These are phyloP conservation scores for Penicillium dipodomyicola DNA, from an alignment of 495 filamentous ascomycete species.

Conservation along the genomic window DNA sequence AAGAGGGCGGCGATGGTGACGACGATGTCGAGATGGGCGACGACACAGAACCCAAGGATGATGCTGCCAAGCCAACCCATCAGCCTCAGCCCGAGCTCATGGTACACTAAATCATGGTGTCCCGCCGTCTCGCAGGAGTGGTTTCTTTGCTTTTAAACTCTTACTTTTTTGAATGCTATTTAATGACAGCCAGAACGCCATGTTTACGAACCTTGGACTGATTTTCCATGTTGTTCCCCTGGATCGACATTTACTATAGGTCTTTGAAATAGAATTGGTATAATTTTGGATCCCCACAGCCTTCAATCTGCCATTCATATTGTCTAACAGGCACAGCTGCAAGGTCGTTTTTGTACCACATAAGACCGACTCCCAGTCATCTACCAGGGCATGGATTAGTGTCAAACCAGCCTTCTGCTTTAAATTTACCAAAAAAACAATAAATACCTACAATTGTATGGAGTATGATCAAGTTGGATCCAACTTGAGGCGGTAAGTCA, in stretches of 20 bases:
- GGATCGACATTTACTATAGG: conserved; percentile 21
- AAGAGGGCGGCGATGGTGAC: conserved; percentile 65
- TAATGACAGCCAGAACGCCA: conserved; percentile 32
- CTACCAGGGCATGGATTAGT: background rate
- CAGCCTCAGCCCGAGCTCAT: conserved; percentile 50
- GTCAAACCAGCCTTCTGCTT: background rate
- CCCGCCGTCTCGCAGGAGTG: background rate
- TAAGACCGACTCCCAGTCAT: no score
- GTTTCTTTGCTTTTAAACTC: background rate
- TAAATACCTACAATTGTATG: background rate
- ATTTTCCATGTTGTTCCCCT: conserved; percentile 15
- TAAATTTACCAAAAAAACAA: background rate
- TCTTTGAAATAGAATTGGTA: conserved; percentile 34
- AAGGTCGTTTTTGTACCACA: background rate
- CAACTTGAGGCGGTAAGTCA: background rate
- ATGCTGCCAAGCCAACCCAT: conserved; percentile 35
- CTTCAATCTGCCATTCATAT: background rate
- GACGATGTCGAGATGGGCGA: conserved; percentile 86
- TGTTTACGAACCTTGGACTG: conserved; percentile 34
- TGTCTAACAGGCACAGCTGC: background rate
- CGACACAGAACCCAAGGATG: conserved; percentile 49
- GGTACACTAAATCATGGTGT: conserved; percentile 45
- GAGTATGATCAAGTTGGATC: background rate
- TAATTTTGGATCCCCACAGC: conserved; percentile 15
- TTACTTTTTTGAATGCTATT: conserved; percentile 1